These are phyloP conservation scores for Boechera divaricarpa DNA, from an alignment of 345 rosid genomes.

Conservation along the genomic window DNA sequence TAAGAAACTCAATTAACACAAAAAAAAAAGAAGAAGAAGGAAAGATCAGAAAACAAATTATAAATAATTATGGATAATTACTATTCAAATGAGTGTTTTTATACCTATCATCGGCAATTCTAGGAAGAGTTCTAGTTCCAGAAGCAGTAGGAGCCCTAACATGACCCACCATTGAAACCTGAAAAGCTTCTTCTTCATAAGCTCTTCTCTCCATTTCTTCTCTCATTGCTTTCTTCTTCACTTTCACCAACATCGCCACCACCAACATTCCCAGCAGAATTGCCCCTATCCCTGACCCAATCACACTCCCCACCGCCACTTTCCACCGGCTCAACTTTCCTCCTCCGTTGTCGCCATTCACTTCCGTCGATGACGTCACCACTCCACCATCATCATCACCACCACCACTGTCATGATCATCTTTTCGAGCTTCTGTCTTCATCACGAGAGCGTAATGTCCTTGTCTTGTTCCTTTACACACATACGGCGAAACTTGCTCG, in stretches of 20 bases:
- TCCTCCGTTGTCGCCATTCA: conserved; percentile 26
- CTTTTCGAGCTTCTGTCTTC: background rate
- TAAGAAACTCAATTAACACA: conserved; percentile 22
- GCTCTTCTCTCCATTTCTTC: conserved; percentile 52
- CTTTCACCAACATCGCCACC: conserved; percentile 48
- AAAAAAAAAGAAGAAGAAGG: background rate
- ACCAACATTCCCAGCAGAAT: conserved; percentile 41
- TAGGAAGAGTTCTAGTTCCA: conserved; percentile 42
- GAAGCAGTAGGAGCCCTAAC: conserved; percentile 45
- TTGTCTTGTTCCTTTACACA: conserved; percentile 43
- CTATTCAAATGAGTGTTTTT: conserved; percentile 31
- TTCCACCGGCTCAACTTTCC: conserved; percentile 48
- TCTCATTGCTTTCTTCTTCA: conserved; percentile 47
- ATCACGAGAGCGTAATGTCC: conserved; percentile 46
- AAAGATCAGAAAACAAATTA: background rate
- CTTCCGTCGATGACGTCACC: conserved; percentile 39
- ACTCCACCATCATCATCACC: conserved; percentile 1
- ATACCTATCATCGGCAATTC: conserved; percentile 38
- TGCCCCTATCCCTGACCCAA: conserved; percentile 44
- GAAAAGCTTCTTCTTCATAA: conserved; percentile 49
- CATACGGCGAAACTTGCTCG: conserved; percentile 44
- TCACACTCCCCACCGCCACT: conserved; percentile 48
- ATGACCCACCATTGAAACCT: conserved; percentile 51
- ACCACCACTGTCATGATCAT: background rate
- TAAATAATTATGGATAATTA: conserved; percentile 14